Evolutionary conservation across 2,329 filamentous ascomycete genomes (phyloP), one percentile per base, ranked within the genome.

Genomic region (Leptographium wingfieldii): DNA sequence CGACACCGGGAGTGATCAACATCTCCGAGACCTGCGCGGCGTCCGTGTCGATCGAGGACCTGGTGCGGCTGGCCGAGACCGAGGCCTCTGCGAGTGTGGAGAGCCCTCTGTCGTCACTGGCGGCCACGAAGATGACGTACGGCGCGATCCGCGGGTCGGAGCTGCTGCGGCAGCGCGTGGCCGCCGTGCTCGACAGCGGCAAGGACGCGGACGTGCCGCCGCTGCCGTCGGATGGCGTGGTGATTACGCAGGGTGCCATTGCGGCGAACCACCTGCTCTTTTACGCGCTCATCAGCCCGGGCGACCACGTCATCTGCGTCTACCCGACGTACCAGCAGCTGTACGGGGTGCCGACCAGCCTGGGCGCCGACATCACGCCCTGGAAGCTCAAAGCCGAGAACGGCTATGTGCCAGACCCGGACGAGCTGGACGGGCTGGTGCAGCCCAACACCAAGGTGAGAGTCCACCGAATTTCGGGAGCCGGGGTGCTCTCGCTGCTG

Each of bases 321-420:
- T 89, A 91, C 69, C 90, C 91, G 14, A 92, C 89, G 0, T 95
- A 94, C 67, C 88, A 94, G 70, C 89, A 94, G 67, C 78, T 95
- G 1, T 94, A 92, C 68, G 77, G 83, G 11, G 81, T 95, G 0
- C 89, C 90, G 0, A 77, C 79, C 65, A 86, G 84, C 46, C 73
- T 95, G 5, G 90, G 90, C 0, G 89, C 88, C 1, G 82, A 89
- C 61, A 87, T 95, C 19, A 84, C 84, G 51, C 70, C 92, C 12
- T 95, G 90, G 90, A 83, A 81, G 68, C 77, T 90, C 10, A 79
- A 78, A 56, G 77, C 81, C 48, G 76, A 83, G 27, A 79, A 88
- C 56, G 77, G 80, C 19, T 94, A 86, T 75, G 72, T 86, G 7
- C 82, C 88, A 0, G 79, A 90, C 63, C 70, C 90, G 16, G 76